These are phyloP conservation scores for Allantophomopsis cytisporea DNA, from an alignment of 2,329 filamentous ascomycete species.

Conservation along the genomic window DNA sequence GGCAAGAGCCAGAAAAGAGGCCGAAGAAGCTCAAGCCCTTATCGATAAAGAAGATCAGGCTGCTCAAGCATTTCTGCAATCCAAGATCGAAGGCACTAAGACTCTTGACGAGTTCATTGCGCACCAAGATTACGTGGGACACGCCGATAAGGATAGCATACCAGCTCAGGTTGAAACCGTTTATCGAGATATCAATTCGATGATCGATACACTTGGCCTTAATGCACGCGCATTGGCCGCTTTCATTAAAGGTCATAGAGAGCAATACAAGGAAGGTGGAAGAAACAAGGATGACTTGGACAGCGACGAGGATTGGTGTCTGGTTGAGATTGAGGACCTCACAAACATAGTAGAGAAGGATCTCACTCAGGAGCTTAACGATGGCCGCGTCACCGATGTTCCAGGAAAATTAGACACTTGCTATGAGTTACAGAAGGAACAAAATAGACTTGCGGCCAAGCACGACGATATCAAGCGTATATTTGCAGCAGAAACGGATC, in stretches of 20 bases:
- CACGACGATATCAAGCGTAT: constrained; percentile 67
- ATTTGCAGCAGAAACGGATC: constrained; percentile 56
- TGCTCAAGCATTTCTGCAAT: constrained; percentile 46
- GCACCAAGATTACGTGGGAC: constrained; percentile 38
- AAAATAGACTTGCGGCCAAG: constrained; percentile 59
- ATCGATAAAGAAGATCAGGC: constrained; percentile 58
- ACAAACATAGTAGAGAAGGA: constrained; percentile 47
- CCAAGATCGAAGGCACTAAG: constrained; percentile 45
- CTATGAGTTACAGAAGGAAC: constrained; percentile 54
- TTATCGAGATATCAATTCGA: constrained; percentile 77
- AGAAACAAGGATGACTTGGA: constrained; percentile 58
- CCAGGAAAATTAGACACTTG: constrained; percentile 56
- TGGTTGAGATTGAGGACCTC: constrained; percentile 65
- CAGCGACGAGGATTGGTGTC: constrained; percentile 52
- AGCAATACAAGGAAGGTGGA: constrained; percentile 34
- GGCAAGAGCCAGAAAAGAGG: constrained; percentile 38
- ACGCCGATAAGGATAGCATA: constrained; percentile 32
- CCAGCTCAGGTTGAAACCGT: constrained; percentile 51
- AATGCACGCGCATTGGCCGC: constrained; percentile 52
- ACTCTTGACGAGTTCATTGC: constrained; percentile 56
- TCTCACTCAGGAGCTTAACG: constrained; percentile 49
- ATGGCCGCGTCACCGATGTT: constrained; percentile 54
- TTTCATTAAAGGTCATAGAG: constrained; percentile 54
- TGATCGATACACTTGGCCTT: constrained; percentile 85
- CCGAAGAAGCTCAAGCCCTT: constrained; percentile 40